Percentiles rank a stretch among this genome's conserved stretches.
Conservation (phyloP, 2,329 filamentous ascomycete species). For the Cladosporium sp. region DNA sequence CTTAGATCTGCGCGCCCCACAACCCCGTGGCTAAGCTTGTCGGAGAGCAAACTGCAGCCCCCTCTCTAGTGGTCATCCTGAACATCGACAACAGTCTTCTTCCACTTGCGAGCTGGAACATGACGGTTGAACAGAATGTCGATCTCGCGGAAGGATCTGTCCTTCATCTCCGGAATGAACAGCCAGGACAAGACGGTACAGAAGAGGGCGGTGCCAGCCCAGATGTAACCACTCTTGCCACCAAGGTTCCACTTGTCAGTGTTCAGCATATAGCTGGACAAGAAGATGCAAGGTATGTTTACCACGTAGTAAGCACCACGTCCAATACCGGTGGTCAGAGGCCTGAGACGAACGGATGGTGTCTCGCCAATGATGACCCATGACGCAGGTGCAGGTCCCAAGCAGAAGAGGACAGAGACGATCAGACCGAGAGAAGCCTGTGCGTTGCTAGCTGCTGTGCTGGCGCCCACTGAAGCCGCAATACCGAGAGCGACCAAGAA, state of each 20-base stretch:
- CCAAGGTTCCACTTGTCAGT: slow-evolving; percentile 40
- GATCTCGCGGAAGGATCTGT: slow-evolving; percentile 57
- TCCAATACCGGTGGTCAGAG: slow-evolving; percentile 61
- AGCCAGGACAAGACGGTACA: slow-evolving; percentile 48
- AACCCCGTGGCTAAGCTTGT: too few relatives aligned
- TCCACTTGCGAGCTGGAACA: slow-evolving; percentile 53
- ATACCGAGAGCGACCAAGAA: slow-evolving; percentile 58
- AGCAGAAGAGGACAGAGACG: slow-evolving; percentile 61
- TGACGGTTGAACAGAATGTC: slow-evolving; percentile 56
- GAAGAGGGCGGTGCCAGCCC: slow-evolving; percentile 55
- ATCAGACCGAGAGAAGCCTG: slow-evolving; percentile 62
- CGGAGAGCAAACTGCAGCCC: too few relatives aligned
- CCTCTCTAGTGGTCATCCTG: slow-evolving; percentile 46
- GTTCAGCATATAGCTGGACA: slow-evolving; percentile 59
- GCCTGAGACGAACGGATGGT: slow-evolving; percentile 59
- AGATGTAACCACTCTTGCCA: slow-evolving; percentile 57
- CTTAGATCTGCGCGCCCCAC: too few relatives aligned
- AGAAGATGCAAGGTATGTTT: slow-evolving; percentile 64
- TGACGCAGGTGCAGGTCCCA: slow-evolving; percentile 60
- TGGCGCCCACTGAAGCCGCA: slow-evolving; percentile 48
- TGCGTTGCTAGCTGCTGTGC: slow-evolving; percentile 42
- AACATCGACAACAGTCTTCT: slow-evolving; percentile 53
- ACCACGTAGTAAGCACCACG: slow-evolving; percentile 61
- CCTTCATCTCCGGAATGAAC: slow-evolving; percentile 55
- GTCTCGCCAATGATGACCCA: slow-evolving; percentile 67